Base-by-base conservation (phyloP, 306 rosid species). In the Vicia villosa region DNA sequence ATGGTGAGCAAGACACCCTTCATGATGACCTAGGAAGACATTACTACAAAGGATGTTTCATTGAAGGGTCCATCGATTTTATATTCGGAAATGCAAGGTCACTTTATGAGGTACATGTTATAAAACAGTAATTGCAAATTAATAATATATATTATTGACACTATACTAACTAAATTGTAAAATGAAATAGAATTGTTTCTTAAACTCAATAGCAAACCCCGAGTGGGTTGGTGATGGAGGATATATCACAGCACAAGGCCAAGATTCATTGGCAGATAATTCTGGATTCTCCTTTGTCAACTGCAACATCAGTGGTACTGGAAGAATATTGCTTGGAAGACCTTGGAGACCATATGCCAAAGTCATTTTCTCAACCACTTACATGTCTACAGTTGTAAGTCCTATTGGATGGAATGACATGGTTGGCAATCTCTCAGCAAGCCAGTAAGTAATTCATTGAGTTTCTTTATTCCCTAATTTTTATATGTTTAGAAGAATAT, bases 261-360 rank as follows among this genome's bases (percentile, higher is more conserved):
- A 87, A 46, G 55, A 79, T 5, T 66, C 90, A 1, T 17, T 20
- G 73, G 46, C 47, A 0, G 93, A 89, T 50, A 5, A 74, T 68
- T 85, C 68, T 9, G 94, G 97, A 3, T 89, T 82, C 80, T 86
- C 96, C 0, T 87, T 92, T 68, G 83, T 92, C 81, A 89, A 89
- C 41, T 92, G 96, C 40, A 80, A 54, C 70, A 81, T 92, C 59
- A 19, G 5, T 55, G 96, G 92, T 7, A 83, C 61, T 34, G 96
- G 96, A 7, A 86, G 66, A 67, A 85, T 87, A 37, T 92, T 90
- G 96, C 91, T 86, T n/a, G 92, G 95, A 8, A 73, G 97, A 80
- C 91, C 97, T 2, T 89, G 96, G 97, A 87, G 96, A 17, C 0
- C 79, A 9, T 85, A 8, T 38, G 87, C 96, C 26, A 79, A 87